Evolutionary conservation across 805 yeast species (phyloP), one percentile per base, ranked within the genome.

Genomic region (Sugiyamaella chiloensis): DNA sequence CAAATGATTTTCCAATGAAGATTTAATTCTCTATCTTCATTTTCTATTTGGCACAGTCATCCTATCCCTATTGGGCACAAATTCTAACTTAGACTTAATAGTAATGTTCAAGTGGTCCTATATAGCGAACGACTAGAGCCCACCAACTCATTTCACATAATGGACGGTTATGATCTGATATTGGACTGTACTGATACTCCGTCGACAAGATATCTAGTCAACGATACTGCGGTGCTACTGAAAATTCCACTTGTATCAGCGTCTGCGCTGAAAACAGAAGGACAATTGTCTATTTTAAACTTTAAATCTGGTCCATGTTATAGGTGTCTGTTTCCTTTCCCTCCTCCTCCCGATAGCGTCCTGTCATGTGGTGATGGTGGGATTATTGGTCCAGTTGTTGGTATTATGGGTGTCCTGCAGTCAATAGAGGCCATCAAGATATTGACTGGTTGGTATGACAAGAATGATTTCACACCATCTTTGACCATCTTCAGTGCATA

Each of bases 171-270:
- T 65, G 96, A 91, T 60, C 52, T 85, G 26, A 79, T 93, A 3
- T 68, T 93, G 17, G 99, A 93, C 65, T 95, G 99, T 60, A 91
- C 99, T 0, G 99, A 93, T 66, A 81, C 91, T 1, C 98, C 98
- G 9, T 77, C 80, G 36, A 81, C 95, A 0, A 70, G 99, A 54
- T 93, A 93, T 62, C 72, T 93, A 51, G 79, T 93, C 27, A 86
- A 87, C 47, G 99, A 93, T 64, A 85, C 82, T 1, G 81, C 89
- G 9, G 95, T 87, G 0, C 55, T 83, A 0, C 62, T 77, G 1
- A 78, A 80, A 0, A 80, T 79, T 50, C 82, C 96, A 0, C 75
- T 93, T 0, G 83, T 93, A 1, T 87, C 96, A 14, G 99, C 96
- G 0, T 86, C 97, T 0, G 98, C 98, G 0, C 72, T 93, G 44